These are phyloP conservation scores for Chamaenerion angustifolium DNA, from an alignment of 345 rosid genomes.

Conservation along the genomic window DNA sequence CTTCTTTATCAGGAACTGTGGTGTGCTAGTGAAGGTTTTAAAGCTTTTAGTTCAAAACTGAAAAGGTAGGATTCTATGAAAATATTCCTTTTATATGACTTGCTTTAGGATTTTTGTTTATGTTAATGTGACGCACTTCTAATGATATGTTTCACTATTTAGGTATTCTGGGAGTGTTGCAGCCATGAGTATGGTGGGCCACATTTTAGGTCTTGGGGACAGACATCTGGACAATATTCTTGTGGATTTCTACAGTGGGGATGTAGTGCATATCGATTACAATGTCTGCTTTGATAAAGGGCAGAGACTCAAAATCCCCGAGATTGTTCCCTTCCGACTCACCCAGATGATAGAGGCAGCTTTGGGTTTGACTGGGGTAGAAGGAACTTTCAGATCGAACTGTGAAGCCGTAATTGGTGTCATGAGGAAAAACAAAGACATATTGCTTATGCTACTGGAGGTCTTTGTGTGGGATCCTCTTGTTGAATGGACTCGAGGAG, in stretches of 20 bases:
- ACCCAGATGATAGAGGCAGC: conserved; percentile 82
- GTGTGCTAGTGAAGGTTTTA: conserved; percentile 96
- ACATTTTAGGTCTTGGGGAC: conserved; percentile 84
- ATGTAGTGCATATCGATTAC: conserved; percentile 87
- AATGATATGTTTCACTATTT: conserved; percentile 13
- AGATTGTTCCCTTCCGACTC: conserved; percentile 87
- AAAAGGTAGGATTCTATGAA: conserved; percentile 35
- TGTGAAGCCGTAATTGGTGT: conserved; percentile 76
- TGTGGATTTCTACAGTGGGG: conserved; percentile 81
- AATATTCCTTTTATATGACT: neutral
- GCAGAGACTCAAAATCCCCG: conserved; percentile 75
- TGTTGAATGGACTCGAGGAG: conserved; percentile 92
- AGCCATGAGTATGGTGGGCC: conserved; percentile 95
- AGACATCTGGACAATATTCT: conserved; percentile 93
- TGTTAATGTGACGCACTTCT: neutral
- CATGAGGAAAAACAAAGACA: conserved; percentile 72
- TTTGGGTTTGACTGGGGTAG: conserved; percentile 75
- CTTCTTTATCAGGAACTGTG: conserved; percentile 86
- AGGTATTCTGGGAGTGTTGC: conserved; percentile 91
- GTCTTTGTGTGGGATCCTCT: conserved; percentile 96
- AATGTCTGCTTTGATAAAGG: conserved; percentile 96
- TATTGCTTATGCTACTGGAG: conserved; percentile 71
- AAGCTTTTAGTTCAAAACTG: conserved; percentile 70
- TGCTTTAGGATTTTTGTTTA: neutral
- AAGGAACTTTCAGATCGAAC: conserved; percentile 67